Conservation (phyloP, 1,284 basidiomycete genomes). For the Ustilago xerochloae region DNA sequence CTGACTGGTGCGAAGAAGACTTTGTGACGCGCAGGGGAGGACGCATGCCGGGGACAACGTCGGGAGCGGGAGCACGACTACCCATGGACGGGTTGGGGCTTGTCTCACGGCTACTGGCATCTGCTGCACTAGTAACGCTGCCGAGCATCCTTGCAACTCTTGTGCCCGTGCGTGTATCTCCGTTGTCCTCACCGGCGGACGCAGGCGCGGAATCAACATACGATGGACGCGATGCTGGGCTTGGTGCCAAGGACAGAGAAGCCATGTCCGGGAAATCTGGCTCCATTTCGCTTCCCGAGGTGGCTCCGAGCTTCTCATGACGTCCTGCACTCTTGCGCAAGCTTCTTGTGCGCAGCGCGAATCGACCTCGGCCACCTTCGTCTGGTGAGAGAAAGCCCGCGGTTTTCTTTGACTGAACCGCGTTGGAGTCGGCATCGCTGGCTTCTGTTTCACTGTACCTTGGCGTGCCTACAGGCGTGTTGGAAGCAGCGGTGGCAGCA, state of each 20-base stretch:
- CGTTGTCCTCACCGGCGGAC: constrained; percentile 49
- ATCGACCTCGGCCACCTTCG: constrained; percentile 33
- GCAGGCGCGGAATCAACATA: constrained; percentile 37
- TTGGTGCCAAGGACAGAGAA: constrained; percentile 43
- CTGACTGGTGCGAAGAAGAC: constrained; percentile 39
- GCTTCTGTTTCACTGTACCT: constrained; percentile 48
- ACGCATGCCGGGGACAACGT: constrained; percentile 21
- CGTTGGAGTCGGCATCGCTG: constrained; percentile 76
- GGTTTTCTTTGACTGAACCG: constrained; percentile 68
- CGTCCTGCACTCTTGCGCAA: constrained; percentile 34
- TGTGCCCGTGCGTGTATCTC: constrained; percentile 31
- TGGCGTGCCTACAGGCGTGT: constrained; percentile 42
- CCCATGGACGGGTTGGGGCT: constrained; percentile 35
- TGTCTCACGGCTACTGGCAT: constrained; percentile 45
- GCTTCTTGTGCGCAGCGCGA: constrained; percentile 38
- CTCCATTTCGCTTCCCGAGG: constrained; percentile 52
- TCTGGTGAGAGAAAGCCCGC: constrained; percentile 55
- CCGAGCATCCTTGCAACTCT: constrained; percentile 43
- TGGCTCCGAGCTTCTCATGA: constrained; percentile 44
- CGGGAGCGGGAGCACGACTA: constrained; percentile 1
- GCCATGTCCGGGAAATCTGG: constrained; percentile 56
- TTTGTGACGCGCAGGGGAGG: constrained; percentile 29
- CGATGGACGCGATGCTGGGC: constrained; percentile 7
- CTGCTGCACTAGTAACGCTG: constrained; percentile 6
- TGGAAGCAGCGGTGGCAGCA: constrained; percentile 28